A percentile compares a stretch with the other conserved stretches of the same genome.
Evolutionary conservation across 306 rosid genomes (phyloP).

Genomic region (Acacia crassicarpa): DNA sequence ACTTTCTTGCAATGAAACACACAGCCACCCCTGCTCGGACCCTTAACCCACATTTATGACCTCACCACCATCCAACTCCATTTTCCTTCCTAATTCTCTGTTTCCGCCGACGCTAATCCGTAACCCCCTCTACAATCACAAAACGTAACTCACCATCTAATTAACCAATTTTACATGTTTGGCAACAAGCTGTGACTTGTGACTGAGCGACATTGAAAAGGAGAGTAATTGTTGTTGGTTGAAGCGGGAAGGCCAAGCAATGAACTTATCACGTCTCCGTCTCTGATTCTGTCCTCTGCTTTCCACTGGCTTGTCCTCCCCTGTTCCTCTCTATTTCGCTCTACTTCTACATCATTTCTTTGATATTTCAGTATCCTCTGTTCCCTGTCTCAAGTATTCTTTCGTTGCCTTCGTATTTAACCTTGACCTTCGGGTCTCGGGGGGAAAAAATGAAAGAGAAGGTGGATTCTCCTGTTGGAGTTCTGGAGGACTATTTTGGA

Average conservation of each 20-base stretch:
- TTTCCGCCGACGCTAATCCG: background rate
- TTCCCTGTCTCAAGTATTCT: constrained; percentile 20
- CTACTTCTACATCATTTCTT: background rate
- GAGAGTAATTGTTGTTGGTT: constrained; percentile 35
- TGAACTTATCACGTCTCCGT: constrained; percentile 28
- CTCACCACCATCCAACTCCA: constrained; percentile 25
- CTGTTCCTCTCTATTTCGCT: constrained; percentile 34
- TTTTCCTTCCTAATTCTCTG: background rate
- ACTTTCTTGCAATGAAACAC: background rate
- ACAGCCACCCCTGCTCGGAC: constrained; percentile 17
- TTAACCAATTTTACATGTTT: background rate
- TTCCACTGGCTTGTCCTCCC: background rate
- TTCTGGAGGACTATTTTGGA: constrained; percentile 84
- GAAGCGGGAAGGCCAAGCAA: constrained; percentile 49
- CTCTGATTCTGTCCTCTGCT: constrained; percentile 22
- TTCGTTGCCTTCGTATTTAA: background rate
- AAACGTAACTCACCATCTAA: background rate
- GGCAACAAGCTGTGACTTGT: background rate
- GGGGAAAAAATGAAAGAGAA: constrained; percentile 61
- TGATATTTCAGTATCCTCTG: constrained; percentile 4
- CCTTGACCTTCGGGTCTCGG: background rate
- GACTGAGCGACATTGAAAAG: constrained; percentile 33
- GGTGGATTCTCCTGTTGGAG: constrained; percentile 70
- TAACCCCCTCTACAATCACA: too few relatives aligned
- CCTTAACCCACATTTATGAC: background rate